Conservation (phyloP, 2,329 filamentous ascomycete species). For the Fusarium bactridioides region DNA sequence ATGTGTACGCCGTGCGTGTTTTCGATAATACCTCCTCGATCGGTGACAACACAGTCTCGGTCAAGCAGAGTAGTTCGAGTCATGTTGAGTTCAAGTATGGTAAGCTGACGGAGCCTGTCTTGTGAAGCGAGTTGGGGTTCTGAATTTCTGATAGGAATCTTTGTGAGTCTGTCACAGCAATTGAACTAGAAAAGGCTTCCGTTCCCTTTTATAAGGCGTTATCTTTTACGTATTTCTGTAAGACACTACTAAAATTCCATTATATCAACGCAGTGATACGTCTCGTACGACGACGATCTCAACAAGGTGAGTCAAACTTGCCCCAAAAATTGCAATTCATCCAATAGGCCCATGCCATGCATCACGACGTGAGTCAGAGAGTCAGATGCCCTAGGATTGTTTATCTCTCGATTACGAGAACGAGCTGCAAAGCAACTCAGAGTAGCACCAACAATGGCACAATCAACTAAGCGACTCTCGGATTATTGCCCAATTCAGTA, state of each 20-base stretch:
- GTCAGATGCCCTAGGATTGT: background rate
- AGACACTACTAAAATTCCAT: background rate
- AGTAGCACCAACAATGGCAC: background rate
- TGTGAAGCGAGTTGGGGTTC: too few species aligned
- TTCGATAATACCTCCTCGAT: constrained; percentile 52
- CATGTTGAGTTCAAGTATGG: background rate
- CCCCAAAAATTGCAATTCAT: background rate
- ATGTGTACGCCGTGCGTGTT: constrained; percentile 55
- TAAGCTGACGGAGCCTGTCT: background rate
- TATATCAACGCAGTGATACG: background rate
- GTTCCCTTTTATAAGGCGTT: background rate
- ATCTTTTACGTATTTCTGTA: background rate
- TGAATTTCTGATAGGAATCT: background rate
- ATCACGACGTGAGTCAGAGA: constrained; percentile 1
- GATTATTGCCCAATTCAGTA: background rate
- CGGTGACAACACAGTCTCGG: constrained; percentile 46
- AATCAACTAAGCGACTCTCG: background rate
- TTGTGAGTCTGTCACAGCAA: background rate
- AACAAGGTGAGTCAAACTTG: background rate
- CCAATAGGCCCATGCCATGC: background rate
- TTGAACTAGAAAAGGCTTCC: background rate
- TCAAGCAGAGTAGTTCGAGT: constrained; percentile 19
- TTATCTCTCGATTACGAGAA: background rate
- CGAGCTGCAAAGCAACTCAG: background rate
- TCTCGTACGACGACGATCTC: background rate